phyloP scores from a whole-genome alignment of 2,329 filamentous ascomycete genomes.

The Cytospora piceae region DNA sequence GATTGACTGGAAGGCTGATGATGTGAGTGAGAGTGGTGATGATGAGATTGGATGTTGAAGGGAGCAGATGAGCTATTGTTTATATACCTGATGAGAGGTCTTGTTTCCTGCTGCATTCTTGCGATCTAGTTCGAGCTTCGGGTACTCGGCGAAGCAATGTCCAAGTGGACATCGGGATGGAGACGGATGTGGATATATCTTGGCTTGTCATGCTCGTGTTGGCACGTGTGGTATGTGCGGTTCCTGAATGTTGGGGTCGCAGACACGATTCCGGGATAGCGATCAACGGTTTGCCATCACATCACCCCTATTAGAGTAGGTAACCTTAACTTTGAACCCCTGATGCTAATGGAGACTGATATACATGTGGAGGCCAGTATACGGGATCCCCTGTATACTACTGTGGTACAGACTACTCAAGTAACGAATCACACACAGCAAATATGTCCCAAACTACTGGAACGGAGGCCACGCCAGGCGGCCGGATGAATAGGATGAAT shows the following conservation, averaged over 20 bases:
- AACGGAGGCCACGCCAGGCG: too few relatives aligned
- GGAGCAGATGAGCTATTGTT: not conserved
- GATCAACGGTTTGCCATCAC: not conserved
- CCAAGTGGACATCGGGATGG: not conserved
- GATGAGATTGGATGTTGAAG: constrained; percentile 3
- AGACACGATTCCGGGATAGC: not conserved
- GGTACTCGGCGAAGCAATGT: not conserved
- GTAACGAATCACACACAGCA: too few relatives aligned
- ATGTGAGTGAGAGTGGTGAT: not conserved
- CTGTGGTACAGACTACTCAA: too few relatives aligned
- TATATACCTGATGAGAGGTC: constrained; percentile 1
- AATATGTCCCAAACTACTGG: too few relatives aligned
- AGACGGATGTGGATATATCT: not conserved
- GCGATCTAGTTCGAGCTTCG: not conserved
- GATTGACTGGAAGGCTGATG: not conserved
- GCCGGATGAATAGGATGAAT: too few relatives aligned
- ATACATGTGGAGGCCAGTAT: not conserved
- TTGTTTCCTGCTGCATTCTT: not conserved
- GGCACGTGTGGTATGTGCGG: not conserved
- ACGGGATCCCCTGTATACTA: not conserved
- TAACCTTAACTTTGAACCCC: not conserved
- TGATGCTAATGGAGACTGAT: not conserved
- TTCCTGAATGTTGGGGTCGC: not conserved
- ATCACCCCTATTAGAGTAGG: not conserved
- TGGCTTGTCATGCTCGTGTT: not conserved